Evolutionary conservation across 2,329 filamentous ascomycete species (phyloP).

Genomic region (Pseudogymnoascus sp.): DNA sequence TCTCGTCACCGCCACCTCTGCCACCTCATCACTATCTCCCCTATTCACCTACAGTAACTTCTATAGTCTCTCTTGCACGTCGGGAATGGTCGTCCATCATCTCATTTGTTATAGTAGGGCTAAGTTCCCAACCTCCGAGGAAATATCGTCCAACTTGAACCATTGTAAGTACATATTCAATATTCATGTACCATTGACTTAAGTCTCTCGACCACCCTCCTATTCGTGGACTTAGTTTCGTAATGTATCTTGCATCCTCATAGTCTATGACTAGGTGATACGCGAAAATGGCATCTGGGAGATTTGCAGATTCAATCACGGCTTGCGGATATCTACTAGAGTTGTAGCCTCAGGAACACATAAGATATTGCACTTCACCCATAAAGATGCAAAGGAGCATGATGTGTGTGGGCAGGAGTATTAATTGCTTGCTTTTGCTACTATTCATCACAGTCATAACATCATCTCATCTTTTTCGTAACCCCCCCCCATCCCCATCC

Average conservation of each 20-base stretch:
- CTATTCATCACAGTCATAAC: slow-evolving; percentile 6
- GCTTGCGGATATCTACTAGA: neutral
- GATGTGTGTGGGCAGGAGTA: slow-evolving; percentile 2
- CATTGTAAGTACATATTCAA: too few relatives aligned
- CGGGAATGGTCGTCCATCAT: too few relatives aligned
- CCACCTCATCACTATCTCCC: neutral
- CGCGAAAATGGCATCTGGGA: too few relatives aligned
- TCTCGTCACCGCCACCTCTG: neutral
- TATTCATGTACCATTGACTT: too few relatives aligned
- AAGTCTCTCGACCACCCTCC: neutral
- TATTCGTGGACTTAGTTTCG: neutral
- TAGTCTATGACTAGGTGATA: too few relatives aligned
- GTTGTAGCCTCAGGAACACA: neutral
- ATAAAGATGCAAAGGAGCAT: neutral
- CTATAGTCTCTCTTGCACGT: too few relatives aligned
- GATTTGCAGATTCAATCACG: too few relatives aligned
- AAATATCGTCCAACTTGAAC: too few relatives aligned
- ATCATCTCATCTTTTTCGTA: slow-evolving; percentile 7
- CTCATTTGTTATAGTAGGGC: too few relatives aligned
- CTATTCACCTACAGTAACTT: neutral
- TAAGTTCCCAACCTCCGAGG: too few relatives aligned
- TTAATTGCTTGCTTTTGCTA: slow-evolving; percentile 4
- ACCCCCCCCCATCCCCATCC: neutral
- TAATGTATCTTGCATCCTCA: too few relatives aligned
- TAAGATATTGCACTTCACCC: neutral